Evolutionary conservation across 352 stramenopile genomes (phyloP).

Genomic region (Hyaloperonospora brassicae): DNA sequence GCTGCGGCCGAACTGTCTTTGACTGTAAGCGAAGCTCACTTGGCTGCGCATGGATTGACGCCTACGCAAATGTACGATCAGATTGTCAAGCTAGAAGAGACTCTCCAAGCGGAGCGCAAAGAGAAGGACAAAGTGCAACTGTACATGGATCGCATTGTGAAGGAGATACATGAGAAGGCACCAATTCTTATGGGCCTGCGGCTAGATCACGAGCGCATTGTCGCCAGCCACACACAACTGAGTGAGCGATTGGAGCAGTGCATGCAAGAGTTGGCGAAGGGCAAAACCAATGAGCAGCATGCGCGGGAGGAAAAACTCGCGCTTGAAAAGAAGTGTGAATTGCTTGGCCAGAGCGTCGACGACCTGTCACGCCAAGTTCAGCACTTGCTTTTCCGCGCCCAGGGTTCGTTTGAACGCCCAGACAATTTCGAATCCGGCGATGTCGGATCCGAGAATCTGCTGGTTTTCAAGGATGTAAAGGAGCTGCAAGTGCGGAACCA

Average conservation of each 20-base stretch:
- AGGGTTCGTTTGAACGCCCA: constrained; percentile 38
- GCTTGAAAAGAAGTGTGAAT: constrained; percentile 62
- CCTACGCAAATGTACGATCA: constrained; percentile 88
- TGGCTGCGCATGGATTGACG: constrained; percentile 56
- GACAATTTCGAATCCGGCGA: constrained; percentile 17
- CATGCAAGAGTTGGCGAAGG: constrained; percentile 65
- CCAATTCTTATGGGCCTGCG: constrained; percentile 85
- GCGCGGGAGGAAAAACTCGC: constrained; percentile 53
- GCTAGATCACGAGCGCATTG: constrained; percentile 84
- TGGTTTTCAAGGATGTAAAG: constrained; percentile 81
- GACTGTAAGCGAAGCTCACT: constrained; percentile 50
- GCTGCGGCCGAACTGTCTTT: constrained; percentile 53
- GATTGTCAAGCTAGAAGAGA: constrained; percentile 83
- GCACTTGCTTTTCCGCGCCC: constrained; percentile 66
- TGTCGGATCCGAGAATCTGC: constrained; percentile 61
- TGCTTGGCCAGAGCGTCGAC: constrained; percentile 73
- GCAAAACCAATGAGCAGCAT: constrained; percentile 59
- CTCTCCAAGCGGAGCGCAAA: constrained; percentile 61
- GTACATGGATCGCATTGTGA: constrained; percentile 87
- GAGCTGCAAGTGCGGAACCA: constrained; percentile 90
- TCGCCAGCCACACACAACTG: constrained; percentile 75
- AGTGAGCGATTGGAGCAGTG: constrained; percentile 58
- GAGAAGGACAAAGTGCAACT: constrained; percentile 87
- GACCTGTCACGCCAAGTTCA: constrained; percentile 91
- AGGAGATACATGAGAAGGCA: constrained; percentile 89